Base-by-base conservation (phyloP, 1,284 basidiomycete genomes). In the Boletus austroedulis region DNA sequence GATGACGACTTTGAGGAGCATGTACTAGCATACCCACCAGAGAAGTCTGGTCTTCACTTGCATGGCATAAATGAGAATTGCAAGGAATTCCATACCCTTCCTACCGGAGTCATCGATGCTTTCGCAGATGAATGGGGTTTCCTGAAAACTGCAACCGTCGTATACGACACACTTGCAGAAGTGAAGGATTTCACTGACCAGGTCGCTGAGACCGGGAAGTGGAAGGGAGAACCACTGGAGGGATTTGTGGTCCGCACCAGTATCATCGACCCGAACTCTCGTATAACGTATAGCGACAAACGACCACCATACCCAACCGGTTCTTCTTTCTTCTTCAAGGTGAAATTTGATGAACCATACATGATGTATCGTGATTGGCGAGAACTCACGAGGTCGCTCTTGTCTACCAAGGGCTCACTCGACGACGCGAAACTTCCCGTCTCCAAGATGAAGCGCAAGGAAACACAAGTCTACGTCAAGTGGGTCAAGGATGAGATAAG, bases 341-440 rank as follows among this genome's bases (percentile, higher is more conserved):
- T 99, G 77, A 99, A 99, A 74, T 99, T 98, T 73, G 95, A 98
- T 74, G 94, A 99, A 72, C 96, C 96, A 0, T 99, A 99, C 72
- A 87, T 98, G 78, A 96, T 97, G 86, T 98, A 98, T 75, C 87
- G 97, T 51, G 93, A 98, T 71, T 99, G 95, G 95, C 82, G 97
- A 55, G 97, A 99, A 75, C 81, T 96, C 51, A 98, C 97, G 9
- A 90, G 94, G 68, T 77, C 73, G 21, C 78, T 96, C 32, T 78
- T 97, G 8, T 76, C 79, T 1, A 58, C 67, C 46, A 70, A 70
- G 24, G 68, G 66, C 44, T 56, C 74, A 6, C 63, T 73, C 10
- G 50, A 57, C 19, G 66, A 74, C 3, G 69, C 62, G 12, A 74
- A 72, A 24, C 69, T 89, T n/a, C 81, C 85, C 4, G 83, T 82